Conservation (phyloP, 441 rosid species). For the Eutrema salsugineum region DNA sequence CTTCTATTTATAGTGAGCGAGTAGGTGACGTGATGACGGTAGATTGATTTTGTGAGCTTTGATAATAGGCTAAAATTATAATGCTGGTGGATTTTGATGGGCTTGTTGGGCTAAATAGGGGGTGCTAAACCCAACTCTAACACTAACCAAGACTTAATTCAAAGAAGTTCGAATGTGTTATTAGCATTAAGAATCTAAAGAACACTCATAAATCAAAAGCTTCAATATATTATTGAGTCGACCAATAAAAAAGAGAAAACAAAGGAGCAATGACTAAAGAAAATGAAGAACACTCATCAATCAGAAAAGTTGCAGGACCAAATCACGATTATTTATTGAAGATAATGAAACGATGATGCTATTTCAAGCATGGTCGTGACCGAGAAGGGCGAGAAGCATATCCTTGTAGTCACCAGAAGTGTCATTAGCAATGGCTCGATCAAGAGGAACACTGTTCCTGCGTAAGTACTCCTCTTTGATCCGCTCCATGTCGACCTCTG, state of each 20-base stretch:
- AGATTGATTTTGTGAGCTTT: too few species aligned
- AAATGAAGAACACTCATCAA: neutral
- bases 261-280: neutral
- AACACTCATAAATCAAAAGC: too few species aligned
- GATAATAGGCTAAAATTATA: too few species aligned
- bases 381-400: constrained; percentile 73
- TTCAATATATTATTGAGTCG: too few species aligned
- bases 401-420: constrained; percentile 72
- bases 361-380: constrained; percentile 44
- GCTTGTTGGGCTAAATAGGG: too few species aligned
- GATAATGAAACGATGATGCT: neutral
- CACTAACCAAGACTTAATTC: neutral
- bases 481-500: constrained; percentile 67
- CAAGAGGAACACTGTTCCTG: constrained; percentile 61
- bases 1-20: too few species aligned
- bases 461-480: constrained; percentile 67
- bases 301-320: neutral
- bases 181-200: neutral
- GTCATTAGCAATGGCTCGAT: constrained; percentile 58
- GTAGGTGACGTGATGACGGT: too few species aligned
- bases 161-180: neutral
- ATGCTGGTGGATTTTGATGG: too few species aligned
- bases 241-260: constrained; percentile 3
- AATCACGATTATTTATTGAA: neutral
- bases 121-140: too few species aligned